These are phyloP conservation scores for Globisporangium radiosum DNA, from an alignment of 352 stramenopile genomes.

Conservation along the genomic window DNA sequence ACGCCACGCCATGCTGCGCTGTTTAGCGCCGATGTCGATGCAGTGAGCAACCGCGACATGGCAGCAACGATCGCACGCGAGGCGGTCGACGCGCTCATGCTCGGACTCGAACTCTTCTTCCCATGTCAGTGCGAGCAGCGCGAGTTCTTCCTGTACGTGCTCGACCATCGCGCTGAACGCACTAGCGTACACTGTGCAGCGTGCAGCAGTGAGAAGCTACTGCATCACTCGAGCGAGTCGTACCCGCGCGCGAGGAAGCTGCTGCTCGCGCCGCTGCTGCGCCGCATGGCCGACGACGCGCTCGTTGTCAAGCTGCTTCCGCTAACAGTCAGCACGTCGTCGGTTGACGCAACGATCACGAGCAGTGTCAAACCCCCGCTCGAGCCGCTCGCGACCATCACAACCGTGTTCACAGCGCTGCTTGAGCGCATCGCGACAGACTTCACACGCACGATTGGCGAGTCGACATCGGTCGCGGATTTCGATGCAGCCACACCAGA, in stretches of 20 bases:
- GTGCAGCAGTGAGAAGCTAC: neutral
- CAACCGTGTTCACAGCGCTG: constrained; percentile 9
- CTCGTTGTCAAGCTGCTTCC: constrained; percentile 39
- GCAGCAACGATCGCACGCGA: constrained; percentile 25
- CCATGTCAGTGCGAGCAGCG: constrained; percentile 62
- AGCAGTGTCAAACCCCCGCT: too few relatives aligned
- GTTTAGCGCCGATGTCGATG: constrained; percentile 3
- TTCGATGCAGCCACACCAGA: too few relatives aligned
- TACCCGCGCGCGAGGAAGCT: constrained; percentile 24
- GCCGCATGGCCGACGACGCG: constrained; percentile 58
- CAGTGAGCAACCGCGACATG: constrained; percentile 11
- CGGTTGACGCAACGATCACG: too few relatives aligned
- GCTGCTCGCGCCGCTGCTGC: constrained; percentile 53
- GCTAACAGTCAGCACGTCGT: neutral
- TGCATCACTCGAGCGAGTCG: constrained; percentile 2
- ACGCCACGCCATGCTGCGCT: constrained; percentile 10
- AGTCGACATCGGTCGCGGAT: too few relatives aligned
- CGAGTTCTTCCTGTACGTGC: constrained; percentile 44
- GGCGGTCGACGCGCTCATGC: constrained; percentile 56
- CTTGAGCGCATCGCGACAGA: constrained; percentile 5
- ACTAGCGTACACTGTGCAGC: neutral
- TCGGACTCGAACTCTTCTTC: constrained; percentile 87
- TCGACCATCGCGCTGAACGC: constrained; percentile 10
- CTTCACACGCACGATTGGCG: constrained; percentile 8
- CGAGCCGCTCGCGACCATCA: neutral